These are phyloP conservation scores for Ogataea pini DNA, from an alignment of 805 yeast genomes.

Conservation along the genomic window DNA sequence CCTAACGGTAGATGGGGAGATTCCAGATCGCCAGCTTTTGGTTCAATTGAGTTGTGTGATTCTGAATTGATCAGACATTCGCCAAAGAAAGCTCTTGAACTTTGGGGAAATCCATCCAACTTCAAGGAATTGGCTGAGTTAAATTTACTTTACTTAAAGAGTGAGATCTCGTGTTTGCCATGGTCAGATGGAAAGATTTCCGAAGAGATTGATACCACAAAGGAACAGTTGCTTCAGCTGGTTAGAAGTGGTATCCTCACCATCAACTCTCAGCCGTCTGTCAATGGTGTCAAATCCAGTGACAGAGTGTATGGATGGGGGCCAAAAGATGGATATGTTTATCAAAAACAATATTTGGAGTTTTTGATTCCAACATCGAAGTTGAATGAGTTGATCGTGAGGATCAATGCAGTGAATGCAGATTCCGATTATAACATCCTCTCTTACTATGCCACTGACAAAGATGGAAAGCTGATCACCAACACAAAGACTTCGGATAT, in stretches of 20 bases:
- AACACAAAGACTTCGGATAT: conserved; percentile 71
- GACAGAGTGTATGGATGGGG: conserved; percentile 91
- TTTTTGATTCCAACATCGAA: conserved; percentile 66
- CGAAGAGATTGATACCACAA: conserved; percentile 67
- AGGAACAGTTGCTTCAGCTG: conserved; percentile 57
- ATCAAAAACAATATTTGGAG: conserved; percentile 92
- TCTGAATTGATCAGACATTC: conserved; percentile 80
- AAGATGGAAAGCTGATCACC: conserved; percentile 56
- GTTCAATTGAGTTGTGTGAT: conserved; percentile 82
- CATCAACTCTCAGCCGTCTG: conserved; percentile 91
- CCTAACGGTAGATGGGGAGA: conserved; percentile 99
- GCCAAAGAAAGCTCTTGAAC: conserved; percentile 71
- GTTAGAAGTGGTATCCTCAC: conserved; percentile 73
- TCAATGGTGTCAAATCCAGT: conserved; percentile 73
- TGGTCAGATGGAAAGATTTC: conserved; percentile 95
- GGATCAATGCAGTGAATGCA: conserved; percentile 48
- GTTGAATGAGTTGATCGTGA: conserved; percentile 39
- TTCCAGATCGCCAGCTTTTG: conserved; percentile 95
- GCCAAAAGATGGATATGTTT: conserved; percentile 87
- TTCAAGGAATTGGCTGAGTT: conserved; percentile 61
- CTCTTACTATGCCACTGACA: conserved; percentile 76
- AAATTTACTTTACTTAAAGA: conserved; percentile 68
- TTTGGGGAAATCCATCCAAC: conserved; percentile 83
- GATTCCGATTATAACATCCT: conserved; percentile 49
- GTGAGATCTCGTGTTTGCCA: conserved; percentile 74